Conservation (phyloP, 2,329 filamentous ascomycete species). For the Ceratocystis smalleyi region DNA sequence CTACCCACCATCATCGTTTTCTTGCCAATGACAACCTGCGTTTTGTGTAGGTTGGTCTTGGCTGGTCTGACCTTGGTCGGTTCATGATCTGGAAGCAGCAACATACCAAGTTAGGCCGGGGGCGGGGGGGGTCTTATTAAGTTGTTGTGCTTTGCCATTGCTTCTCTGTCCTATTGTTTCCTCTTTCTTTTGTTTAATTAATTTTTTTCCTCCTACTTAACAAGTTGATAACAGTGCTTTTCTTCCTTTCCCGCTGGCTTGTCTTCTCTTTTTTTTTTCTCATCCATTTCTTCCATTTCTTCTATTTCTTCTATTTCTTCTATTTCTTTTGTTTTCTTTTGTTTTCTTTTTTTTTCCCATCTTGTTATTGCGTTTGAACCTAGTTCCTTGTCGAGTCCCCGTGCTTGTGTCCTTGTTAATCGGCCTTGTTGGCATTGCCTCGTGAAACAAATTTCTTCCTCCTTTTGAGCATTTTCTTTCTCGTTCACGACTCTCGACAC, state of each 20-base stretch:
- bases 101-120: not conserved
- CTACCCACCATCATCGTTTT: no score
- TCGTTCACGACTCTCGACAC: not conserved
- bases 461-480: not conserved
- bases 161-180: not conserved
- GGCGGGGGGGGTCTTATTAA: not conserved
- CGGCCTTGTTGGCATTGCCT: not conserved
- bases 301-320: not conserved
- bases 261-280: not conserved
- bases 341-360: not conserved
- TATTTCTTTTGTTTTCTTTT: not conserved
- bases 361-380: not conserved
- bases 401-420: slow-evolving; percentile 2
- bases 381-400: not conserved
- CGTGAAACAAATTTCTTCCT: slow-evolving; percentile 1
- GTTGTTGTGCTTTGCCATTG: not conserved
- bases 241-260: not conserved
- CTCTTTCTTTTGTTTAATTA: not conserved
- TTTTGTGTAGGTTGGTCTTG: no score
- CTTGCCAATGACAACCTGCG: no score
- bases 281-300: no score
- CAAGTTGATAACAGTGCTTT: slow-evolving; percentile 2
- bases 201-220: not conserved
- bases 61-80: not conserved
- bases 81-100: not conserved